A percentile compares a stretch with the other conserved stretches of the same genome.
Conservation (phyloP, 495 filamentous ascomycete genomes). For the Trypethelium eluteriae region DNA sequence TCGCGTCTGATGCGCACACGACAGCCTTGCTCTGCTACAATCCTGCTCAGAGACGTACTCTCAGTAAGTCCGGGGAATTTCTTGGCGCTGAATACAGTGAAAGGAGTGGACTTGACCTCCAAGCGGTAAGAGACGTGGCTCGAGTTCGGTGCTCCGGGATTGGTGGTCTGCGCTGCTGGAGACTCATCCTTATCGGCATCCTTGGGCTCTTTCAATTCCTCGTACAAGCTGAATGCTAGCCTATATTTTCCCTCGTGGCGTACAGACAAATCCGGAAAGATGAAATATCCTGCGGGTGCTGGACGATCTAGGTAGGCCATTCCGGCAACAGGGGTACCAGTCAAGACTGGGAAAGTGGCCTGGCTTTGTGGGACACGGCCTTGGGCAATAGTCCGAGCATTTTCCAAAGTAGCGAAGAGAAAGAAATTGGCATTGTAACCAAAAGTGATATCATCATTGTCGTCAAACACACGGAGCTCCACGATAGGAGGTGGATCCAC, state of each 20-base stretch:
- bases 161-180: slow-evolving; percentile 23
- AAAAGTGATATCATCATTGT: slow-evolving; percentile 73
- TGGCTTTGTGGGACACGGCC: slow-evolving; percentile 59
- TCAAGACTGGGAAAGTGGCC: slow-evolving; percentile 74
- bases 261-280: slow-evolving; percentile 95
- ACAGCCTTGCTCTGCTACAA: slow-evolving; percentile 94
- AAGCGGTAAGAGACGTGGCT: slow-evolving; percentile 57
- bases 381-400: slow-evolving; percentile 77
- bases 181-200: slow-evolving; percentile 51
- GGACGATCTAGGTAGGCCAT: slow-evolving; percentile 96
- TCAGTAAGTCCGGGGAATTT: slow-evolving; percentile 94
- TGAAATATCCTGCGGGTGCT: slow-evolving; percentile 85
- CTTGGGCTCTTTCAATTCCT: slow-evolving; percentile 75
- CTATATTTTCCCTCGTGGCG: slow-evolving; percentile 90
- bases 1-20: slow-evolving; percentile 94
- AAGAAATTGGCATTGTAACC: slow-evolving; percentile 96
- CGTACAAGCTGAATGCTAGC: slow-evolving; percentile 84
- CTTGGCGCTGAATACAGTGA: slow-evolving; percentile 92
- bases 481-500: slow-evolving; percentile 96
- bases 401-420: slow-evolving; percentile 85
- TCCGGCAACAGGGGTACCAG: slow-evolving; percentile 90
- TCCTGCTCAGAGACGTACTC: slow-evolving; percentile 79
- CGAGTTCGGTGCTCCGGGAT: slow-evolving; percentile 31
- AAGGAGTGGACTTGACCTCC: slow-evolving; percentile 81
- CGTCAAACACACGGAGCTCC: slow-evolving; percentile 70